Conservation (phyloP, 2,329 filamentous ascomycete species). For the Clonostachys rhizophaga region DNA sequence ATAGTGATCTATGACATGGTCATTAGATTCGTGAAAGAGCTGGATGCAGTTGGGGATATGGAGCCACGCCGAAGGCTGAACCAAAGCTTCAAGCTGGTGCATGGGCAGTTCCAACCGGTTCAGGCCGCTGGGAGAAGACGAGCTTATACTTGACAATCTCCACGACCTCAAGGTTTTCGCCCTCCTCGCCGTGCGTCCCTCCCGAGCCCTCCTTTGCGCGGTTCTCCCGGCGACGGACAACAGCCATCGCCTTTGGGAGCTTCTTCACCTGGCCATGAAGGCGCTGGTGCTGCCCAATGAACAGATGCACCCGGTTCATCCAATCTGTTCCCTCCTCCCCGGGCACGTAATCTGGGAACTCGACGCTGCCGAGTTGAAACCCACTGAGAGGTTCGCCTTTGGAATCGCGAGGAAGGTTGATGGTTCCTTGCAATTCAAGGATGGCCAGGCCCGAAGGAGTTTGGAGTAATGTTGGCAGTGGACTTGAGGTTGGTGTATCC, state of each 20-base stretch:
- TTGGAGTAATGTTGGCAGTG: slow-evolving; percentile 77
- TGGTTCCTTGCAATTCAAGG: slow-evolving; percentile 86
- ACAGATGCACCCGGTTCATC: slow-evolving; percentile 89
- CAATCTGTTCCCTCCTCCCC: slow-evolving; percentile 53
- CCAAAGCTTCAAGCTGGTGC: slow-evolving; percentile 6
- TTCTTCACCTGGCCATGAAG: slow-evolving; percentile 90
- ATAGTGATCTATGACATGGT: too few relatives aligned
- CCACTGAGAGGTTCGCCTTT: slow-evolving; percentile 20
- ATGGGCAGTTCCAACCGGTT: slow-evolving; percentile 64
- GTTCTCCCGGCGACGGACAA: slow-evolving; percentile 54
- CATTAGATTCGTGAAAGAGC: too few relatives aligned
- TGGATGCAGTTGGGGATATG: too few relatives aligned
- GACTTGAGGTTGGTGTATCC: slow-evolving; percentile 26
- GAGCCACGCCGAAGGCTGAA: too few relatives aligned
- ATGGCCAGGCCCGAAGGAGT: slow-evolving; percentile 87
- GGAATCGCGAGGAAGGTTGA: slow-evolving; percentile 62
- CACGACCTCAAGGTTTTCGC: slow-evolving; percentile 68
- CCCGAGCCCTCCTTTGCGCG: slow-evolving; percentile 29
- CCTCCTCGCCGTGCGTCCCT: slow-evolving; percentile 5
- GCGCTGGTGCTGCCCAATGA: slow-evolving; percentile 83
- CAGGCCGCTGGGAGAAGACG: slow-evolving; percentile 77
- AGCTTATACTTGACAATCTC: slow-evolving; percentile 87
- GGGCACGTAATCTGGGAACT: slow-evolving; percentile 69
- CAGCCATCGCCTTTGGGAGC: slow-evolving; percentile 69
- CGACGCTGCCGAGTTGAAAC: slow-evolving; percentile 60